These are phyloP conservation scores for Ascochyta lentis DNA, from an alignment of 2,329 filamentous ascomycete species.

Conservation along the genomic window DNA sequence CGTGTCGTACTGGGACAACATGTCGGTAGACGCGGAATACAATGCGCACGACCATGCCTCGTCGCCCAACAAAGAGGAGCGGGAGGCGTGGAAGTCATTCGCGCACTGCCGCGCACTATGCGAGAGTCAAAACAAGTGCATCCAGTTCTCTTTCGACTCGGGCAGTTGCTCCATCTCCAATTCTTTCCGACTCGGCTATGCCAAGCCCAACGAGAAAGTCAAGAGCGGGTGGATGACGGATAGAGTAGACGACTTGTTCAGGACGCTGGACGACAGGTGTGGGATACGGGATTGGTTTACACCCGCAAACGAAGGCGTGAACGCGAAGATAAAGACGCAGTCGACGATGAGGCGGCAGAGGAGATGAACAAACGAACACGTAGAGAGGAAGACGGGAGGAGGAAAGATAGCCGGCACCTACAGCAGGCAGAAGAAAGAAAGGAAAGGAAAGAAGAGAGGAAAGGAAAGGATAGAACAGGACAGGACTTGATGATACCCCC, in stretches of 20 bases:
- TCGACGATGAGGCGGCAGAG: constrained; percentile 26
- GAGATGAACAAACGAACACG: neutral
- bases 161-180: constrained; percentile 41
- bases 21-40: constrained; percentile 46
- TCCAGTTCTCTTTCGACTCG: constrained; percentile 45
- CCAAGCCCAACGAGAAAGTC: constrained; percentile 36
- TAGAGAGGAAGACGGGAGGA: neutral
- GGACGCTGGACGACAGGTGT: constrained; percentile 39
- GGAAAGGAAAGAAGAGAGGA: no score
- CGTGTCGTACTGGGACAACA: constrained; percentile 45
- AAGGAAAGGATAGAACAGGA: neutral
- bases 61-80: constrained; percentile 30
- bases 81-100: constrained; percentile 46
- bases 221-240: constrained; percentile 47
- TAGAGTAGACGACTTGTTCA: constrained; percentile 44
- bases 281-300: constrained; percentile 45
- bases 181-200: constrained; percentile 42
- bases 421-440: neutral
- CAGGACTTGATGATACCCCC: constrained; percentile 19
- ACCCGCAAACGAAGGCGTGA: constrained; percentile 27
- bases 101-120: constrained; percentile 45
- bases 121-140: constrained; percentile 40
- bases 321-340: constrained; percentile 15
- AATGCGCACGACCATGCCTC: constrained; percentile 42
- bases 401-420: neutral